Evolutionary conservation across 495 filamentous ascomycete genomes (phyloP).

Genomic region (Achaetomiella virescens): DNA sequence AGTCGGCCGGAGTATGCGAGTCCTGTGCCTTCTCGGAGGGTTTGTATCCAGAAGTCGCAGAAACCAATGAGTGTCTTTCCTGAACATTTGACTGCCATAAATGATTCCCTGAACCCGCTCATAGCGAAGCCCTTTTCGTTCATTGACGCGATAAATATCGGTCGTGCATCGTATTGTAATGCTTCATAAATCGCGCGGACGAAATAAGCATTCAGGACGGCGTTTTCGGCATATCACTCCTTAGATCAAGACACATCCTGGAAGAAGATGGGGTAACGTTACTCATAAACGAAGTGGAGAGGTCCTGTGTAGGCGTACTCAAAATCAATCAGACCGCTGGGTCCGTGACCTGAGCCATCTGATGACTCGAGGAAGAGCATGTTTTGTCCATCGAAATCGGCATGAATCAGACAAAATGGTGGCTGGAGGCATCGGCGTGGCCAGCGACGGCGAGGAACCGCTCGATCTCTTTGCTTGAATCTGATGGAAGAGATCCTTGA

Average conservation of each 20-base stretch:
- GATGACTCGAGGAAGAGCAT: not conserved
- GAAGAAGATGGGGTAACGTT: conserved; percentile 3
- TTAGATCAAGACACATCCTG: conserved; percentile 1
- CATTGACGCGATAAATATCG: not conserved
- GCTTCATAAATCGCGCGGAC: not conserved
- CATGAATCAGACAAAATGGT: not conserved
- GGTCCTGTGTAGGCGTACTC: conserved; percentile 1
- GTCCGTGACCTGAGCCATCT: not conserved
- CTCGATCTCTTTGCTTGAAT: not conserved
- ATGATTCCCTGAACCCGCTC: not conserved
- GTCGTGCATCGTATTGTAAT: not conserved
- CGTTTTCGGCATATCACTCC: not conserved
- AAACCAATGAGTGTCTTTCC: not conserved
- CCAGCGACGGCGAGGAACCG: not conserved
- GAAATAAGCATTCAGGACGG: not conserved
- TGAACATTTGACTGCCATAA: not conserved
- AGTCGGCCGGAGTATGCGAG: not conserved
- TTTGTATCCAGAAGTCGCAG: not conserved
- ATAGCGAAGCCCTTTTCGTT: not conserved
- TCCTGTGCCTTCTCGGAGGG: not conserved
- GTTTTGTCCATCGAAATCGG: not conserved
- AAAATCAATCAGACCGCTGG: not conserved
- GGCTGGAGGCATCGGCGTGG: not conserved
- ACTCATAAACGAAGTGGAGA: conserved; percentile 3
- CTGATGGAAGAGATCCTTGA: not conserved